Evolutionary conservation across 108 stramenopile species (phyloP).

Genomic region (Fistulifera solaris): DNA sequence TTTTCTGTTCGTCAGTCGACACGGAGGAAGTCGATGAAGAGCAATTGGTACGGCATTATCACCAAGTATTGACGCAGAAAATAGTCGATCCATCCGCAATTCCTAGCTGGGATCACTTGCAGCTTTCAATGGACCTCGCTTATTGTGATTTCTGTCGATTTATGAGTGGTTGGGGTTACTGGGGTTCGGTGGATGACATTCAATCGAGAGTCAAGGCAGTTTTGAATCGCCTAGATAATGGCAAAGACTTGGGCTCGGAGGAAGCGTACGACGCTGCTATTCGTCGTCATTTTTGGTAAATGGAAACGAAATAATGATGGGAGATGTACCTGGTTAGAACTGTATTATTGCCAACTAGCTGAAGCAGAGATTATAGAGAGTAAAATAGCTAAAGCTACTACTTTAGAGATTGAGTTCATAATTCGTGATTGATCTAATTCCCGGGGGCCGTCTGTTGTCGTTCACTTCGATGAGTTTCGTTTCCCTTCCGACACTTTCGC

Average conservation of each 20-base stretch:
- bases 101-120: conserved; percentile 34
- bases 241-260: conserved; percentile 38
- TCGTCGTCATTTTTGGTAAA: conserved; percentile 31
- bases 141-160: conserved; percentile 62
- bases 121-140: conserved; percentile 44
- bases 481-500: no score
- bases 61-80: conserved; percentile 14
- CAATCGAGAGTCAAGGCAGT: conserved; percentile 17
- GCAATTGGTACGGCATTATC: conserved; percentile 25
- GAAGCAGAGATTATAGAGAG: no score
- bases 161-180: conserved; percentile 62
- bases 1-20: conserved; percentile 37
- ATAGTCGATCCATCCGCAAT: conserved; percentile 6
- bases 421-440: no score
- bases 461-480: no score
- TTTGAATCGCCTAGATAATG: conserved; percentile 44
- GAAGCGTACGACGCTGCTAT: conserved; percentile 51
- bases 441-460: no score
- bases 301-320: neutral
- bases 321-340: no score
- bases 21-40: conserved; percentile 17
- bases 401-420: no score
- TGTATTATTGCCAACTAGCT: no score
- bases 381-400: no score
- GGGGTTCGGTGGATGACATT: conserved; percentile 41